Evolutionary conservation across 2,329 filamentous ascomycete genomes (phyloP), one percentile per base, ranked within the genome.

Genomic region (Monilinia fructigena): DNA sequence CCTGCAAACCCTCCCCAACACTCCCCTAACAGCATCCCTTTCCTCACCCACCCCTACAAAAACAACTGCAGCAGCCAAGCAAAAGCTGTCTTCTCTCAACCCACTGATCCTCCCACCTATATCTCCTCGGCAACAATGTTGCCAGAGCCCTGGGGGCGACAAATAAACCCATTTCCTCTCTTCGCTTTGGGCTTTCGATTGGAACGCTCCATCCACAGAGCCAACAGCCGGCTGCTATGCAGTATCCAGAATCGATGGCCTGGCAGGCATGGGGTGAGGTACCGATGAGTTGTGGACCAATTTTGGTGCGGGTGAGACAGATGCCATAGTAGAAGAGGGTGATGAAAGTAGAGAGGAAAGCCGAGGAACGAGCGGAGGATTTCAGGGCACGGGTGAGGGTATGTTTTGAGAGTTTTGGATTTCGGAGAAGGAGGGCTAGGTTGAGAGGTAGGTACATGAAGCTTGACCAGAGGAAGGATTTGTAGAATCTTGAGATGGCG

Each of bases 121-220:
- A 96, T 52, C 85, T 81, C 68, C 92, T 80, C 8, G 92, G 92
- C 20, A 96, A 78, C 68, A 93, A 76, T 0, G 89, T 91, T 11
- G 89, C 90, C 69, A 91, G 80, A 18, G 92, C 92, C 69, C 91
- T 83, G 0, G 92, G 92, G 26, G 90, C 86, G 54, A 95, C 91
- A 75, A 96, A 96, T 50, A 95, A 82, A 11, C 89, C 86, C 74
- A 96, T 84, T 74, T 96, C 92, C 73, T 89, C 88, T 66, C 89
- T 82, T 69, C 90, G 84, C 55, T 81, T 80, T 6, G 82, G 72
- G 74, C 76, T 85, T 81, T 96, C 92, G 47, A 92, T 78, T 55
- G 96, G 80, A 55, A 95, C 87, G 77, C 91, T 93, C 88, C 89
- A 92, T 3, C 92, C 92, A 75, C 92, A 96, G 53, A 92, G 79